A percentile compares a stretch with the other conserved stretches of the same genome.
Evolutionary conservation across 2,329 filamentous ascomycete genomes (phyloP).

Genomic region (Penicillium brasilianum): DNA sequence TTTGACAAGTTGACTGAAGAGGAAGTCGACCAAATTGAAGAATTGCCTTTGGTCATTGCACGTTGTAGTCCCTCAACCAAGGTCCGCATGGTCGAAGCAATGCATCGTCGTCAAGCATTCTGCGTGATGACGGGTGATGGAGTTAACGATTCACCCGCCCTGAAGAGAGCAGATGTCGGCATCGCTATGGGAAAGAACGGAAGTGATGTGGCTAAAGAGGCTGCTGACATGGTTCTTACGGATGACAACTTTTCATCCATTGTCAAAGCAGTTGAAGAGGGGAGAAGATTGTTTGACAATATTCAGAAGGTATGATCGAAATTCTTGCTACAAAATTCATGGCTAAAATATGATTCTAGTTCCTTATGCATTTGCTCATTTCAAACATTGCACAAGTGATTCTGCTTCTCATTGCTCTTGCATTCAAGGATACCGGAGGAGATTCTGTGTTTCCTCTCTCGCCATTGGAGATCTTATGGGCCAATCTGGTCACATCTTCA

Average conservation of each 20-base stretch:
- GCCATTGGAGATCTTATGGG: conserved; percentile 86
- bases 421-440: conserved; percentile 72
- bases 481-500: conserved; percentile 87
- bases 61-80: conserved; percentile 86
- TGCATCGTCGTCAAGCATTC: conserved; percentile 75
- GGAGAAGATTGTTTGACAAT: conserved; percentile 84
- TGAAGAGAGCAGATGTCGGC: conserved; percentile 80
- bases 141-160: conserved; percentile 82
- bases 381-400: conserved; percentile 86
- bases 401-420: conserved; percentile 77
- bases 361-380: conserved; percentile 76
- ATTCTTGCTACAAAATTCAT: conserved; percentile 69
- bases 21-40: conserved; percentile 68
- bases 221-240: conserved; percentile 64
- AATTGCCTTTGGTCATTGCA: conserved; percentile 80
- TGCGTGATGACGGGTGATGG: conserved; percentile 90
- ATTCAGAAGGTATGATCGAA: conserved; percentile 76
- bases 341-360: conserved; percentile 45
- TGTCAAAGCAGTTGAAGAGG: conserved; percentile 80
- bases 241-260: conserved; percentile 91
- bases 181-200: conserved; percentile 88
- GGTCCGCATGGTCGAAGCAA: conserved; percentile 86
- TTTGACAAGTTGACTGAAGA: conserved; percentile 60
- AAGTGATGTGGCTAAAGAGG: conserved; percentile 83
- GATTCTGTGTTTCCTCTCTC: conserved; percentile 84